These are phyloP conservation scores for Capsicum chinense DNA, from an alignment of 257 asterid genomes.

Conservation along the genomic window DNA sequence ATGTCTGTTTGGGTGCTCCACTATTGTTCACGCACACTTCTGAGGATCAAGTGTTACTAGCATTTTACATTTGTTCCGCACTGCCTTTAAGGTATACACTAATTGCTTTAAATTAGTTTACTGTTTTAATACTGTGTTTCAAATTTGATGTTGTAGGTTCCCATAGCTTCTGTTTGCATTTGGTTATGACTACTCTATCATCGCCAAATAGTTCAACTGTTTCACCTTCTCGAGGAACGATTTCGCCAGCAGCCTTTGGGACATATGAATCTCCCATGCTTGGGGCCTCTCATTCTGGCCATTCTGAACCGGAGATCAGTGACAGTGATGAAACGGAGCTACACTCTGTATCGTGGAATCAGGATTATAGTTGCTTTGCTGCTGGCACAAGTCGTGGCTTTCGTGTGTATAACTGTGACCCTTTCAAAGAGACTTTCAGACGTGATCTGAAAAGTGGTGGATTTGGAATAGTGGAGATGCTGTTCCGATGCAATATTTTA, in stretches of 20 bases:
- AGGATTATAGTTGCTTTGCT: slow-evolving; percentile 91
- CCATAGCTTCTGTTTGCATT: slow-evolving; percentile 43
- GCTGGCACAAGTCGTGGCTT: slow-evolving; percentile 90
- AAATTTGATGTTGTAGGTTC: slow-evolving; percentile 27
- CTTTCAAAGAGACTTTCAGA: slow-evolving; percentile 87
- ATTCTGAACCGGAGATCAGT: slow-evolving; percentile 50
- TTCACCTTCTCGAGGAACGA: slow-evolving; percentile 60
- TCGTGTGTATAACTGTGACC: slow-evolving; percentile 85
- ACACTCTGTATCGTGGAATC: slow-evolving; percentile 88
- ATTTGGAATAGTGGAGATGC: slow-evolving; percentile 89
- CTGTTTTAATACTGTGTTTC: neutral
- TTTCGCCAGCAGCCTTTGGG: slow-evolving; percentile 57
- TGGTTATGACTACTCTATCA: slow-evolving; percentile 50
- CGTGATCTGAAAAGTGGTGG: slow-evolving; percentile 91
- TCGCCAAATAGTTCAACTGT: slow-evolving; percentile 65
- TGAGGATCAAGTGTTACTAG: neutral
- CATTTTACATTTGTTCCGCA: slow-evolving; percentile 3
- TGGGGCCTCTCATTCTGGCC: slow-evolving; percentile 54
- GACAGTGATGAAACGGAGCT: slow-evolving; percentile 70
- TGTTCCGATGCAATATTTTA: slow-evolving; percentile 83
- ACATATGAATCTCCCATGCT: slow-evolving; percentile 44
- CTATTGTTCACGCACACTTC: neutral
- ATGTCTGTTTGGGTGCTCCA: neutral
- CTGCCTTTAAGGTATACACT: neutral
- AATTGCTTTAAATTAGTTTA: slow-evolving; percentile 13